phyloP scores from a whole-genome alignment of 2,329 filamentous ascomycete species.

The Penicillium glabrum region DNA sequence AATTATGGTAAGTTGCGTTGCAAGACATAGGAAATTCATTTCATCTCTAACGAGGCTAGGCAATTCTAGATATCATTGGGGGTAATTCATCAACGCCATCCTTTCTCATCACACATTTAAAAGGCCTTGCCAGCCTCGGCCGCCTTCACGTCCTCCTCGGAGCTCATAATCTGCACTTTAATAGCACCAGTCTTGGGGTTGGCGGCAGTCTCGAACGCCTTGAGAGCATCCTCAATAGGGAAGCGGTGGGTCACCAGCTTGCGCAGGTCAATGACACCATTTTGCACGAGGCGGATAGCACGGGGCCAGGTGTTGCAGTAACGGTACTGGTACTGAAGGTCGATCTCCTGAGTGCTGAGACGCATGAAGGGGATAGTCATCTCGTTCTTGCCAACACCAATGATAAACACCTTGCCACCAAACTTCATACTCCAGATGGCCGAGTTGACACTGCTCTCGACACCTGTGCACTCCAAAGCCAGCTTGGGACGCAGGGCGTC shows the following conservation, averaged over 20 bases:
- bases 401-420: constrained; percentile 94
- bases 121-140: constrained; percentile 31
- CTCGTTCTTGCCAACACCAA: constrained; percentile 92
- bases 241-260: constrained; percentile 88
- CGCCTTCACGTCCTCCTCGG: constrained; percentile 39
- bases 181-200: constrained; percentile 93
- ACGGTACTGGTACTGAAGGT: constrained; percentile 94
- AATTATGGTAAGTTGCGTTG: background rate
- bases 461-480: constrained; percentile 89
- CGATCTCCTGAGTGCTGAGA: constrained; percentile 84
- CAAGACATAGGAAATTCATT: constrained; percentile 2
- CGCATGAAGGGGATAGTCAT: constrained; percentile 96
- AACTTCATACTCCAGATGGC: constrained; percentile 92
- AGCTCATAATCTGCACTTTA: constrained; percentile 82
- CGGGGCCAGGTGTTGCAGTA: constrained; percentile 96
- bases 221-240: constrained; percentile 77
- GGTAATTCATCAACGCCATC: constrained; percentile 9
- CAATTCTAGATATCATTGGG: constrained; percentile 21
- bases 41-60: background rate
- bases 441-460: constrained; percentile 81
- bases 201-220: constrained; percentile 86
- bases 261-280: constrained; percentile 76
- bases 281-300: constrained; percentile 83
- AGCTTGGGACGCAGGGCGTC: constrained; percentile 74
- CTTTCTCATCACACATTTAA: constrained; percentile 12